A percentile compares a stretch with the other conserved stretches of the same genome.
phyloP scores from a whole-genome alignment of 441 rosid species.

The Brassica hybrid region DNA sequence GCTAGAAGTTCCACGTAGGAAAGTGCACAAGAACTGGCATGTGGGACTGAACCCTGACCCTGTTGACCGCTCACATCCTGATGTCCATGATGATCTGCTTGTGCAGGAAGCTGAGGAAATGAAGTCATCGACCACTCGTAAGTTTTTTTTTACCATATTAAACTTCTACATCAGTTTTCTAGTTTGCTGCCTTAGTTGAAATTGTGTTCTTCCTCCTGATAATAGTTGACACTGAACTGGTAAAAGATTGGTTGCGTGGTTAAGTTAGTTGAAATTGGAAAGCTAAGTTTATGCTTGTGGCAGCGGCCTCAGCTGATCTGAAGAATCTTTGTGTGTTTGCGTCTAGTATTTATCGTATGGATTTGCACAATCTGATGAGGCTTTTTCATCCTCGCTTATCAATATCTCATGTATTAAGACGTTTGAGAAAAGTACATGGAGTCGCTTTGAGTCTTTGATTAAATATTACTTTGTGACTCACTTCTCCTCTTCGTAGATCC shows the following conservation, averaged over 20 bases:
- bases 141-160: slow-evolving; percentile 42
- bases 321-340: slow-evolving; percentile 4
- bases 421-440: slow-evolving; percentile 14
- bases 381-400: slow-evolving; percentile 15
- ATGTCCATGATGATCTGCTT: slow-evolving; percentile 78
- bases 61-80: slow-evolving; percentile 94
- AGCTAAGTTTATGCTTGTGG: slow-evolving; percentile 26
- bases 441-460: slow-evolving; percentile 22
- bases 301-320: slow-evolving; percentile 23
- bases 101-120: slow-evolving; percentile 62
- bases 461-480: slow-evolving; percentile 28
- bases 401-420: slow-evolving; percentile 9
- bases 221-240: slow-evolving; percentile 10
- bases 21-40: slow-evolving; percentile 87
- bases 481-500: slow-evolving; percentile 52
- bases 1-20: slow-evolving; percentile 90
- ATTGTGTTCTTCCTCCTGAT: slow-evolving; percentile 14
- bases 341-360: slow-evolving; percentile 9
- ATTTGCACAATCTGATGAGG: not conserved
- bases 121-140: slow-evolving; percentile 55
- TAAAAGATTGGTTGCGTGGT: slow-evolving; percentile 10
- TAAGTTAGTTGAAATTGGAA: slow-evolving; percentile 7
- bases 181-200: slow-evolving; percentile 22
- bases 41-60: slow-evolving; percentile 86
- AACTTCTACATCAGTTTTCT: slow-evolving; percentile 29